A percentile compares a stretch with the other conserved stretches of the same genome.
Evolutionary conservation across 305 asterid species (phyloP).

Genomic region (Fraxinus floribunda): DNA sequence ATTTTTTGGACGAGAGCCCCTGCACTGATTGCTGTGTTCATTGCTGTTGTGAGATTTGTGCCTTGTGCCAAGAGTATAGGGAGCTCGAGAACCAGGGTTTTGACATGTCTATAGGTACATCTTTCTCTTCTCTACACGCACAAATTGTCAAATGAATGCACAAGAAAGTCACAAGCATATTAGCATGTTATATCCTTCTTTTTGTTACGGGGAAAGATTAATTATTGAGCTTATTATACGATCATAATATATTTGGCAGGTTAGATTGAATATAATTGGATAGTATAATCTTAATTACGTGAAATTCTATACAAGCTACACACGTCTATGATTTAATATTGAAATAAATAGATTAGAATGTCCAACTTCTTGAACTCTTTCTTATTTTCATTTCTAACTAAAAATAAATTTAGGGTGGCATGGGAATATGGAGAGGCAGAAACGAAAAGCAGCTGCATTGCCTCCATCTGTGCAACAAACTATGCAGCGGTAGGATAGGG

Average conservation of each 20-base stretch:
- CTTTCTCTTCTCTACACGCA: neutral
- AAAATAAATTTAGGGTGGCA: conserved; percentile 39
- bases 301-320: too few species aligned
- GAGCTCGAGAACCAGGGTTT: conserved; percentile 49
- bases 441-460: conserved; percentile 22
- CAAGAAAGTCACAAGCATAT: neutral
- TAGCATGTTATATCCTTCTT: too few species aligned
- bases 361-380: neutral
- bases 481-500: conserved; percentile 29
- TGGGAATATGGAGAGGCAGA: conserved; percentile 47
- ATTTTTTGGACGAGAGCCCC: conserved; percentile 49
- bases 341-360: neutral
- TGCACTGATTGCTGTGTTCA: conserved; percentile 63
- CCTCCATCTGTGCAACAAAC: conserved; percentile 39
- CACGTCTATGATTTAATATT: neutral
- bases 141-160: neutral
- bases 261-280: too few species aligned
- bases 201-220: too few species aligned
- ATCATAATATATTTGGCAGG: too few species aligned
- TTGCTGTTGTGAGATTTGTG: conserved; percentile 55
- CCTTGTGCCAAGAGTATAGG: conserved; percentile 62
- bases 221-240: too few species aligned
- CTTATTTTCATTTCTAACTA: neutral
- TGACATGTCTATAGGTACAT: conserved; percentile 50
- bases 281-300: too few species aligned